A percentile compares a stretch with the other conserved stretches of the same genome.
These are phyloP conservation scores for Mikania micrantha DNA, from an alignment of 129 eudicot species.

Conservation along the genomic window DNA sequence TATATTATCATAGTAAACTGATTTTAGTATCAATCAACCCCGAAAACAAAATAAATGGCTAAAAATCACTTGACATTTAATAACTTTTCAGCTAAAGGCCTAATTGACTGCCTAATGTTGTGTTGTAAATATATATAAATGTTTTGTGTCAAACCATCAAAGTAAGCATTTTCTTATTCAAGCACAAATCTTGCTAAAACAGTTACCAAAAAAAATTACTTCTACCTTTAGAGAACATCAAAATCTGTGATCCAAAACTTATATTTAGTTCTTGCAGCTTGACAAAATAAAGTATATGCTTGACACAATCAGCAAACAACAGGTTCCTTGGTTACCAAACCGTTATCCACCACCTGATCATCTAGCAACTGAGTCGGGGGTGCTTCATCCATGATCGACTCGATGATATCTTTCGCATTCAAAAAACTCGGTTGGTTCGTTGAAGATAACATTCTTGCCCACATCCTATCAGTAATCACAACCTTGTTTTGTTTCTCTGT, in stretches of 20 bases:
- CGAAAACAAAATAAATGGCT: too few species aligned
- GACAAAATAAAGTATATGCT: not conserved
- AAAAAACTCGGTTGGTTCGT: slow-evolving; percentile 89
- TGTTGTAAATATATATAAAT: too few species aligned
- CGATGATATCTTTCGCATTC: slow-evolving; percentile 21
- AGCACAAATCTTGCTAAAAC: slow-evolving; percentile 13
- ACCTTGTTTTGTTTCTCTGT: slow-evolving; percentile 69
- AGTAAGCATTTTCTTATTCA: not conserved
- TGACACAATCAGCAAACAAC: slow-evolving; percentile 13
- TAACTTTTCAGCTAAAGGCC: too few species aligned
- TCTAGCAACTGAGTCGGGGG: slow-evolving; percentile 23
- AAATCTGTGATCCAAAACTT: slow-evolving; percentile 16
- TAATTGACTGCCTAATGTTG: too few species aligned
- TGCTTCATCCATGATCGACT: slow-evolving; percentile 32
- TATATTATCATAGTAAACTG: too few species aligned
- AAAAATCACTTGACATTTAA: too few species aligned
- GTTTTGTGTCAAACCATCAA: not conserved
- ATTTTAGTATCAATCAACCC: too few species aligned
- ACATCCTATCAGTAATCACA: slow-evolving; percentile 93
- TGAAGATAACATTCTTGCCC: slow-evolving; percentile 90
- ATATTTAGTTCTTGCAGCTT: slow-evolving; percentile 7
- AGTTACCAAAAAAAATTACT: not conserved
- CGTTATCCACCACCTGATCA: slow-evolving; percentile 17
- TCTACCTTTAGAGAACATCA: slow-evolving; percentile 15
- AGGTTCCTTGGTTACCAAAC: slow-evolving; percentile 17